Evolutionary conservation across 2,329 filamentous ascomycete genomes (phyloP).

Genomic region (Aureobasidium mangrovei): DNA sequence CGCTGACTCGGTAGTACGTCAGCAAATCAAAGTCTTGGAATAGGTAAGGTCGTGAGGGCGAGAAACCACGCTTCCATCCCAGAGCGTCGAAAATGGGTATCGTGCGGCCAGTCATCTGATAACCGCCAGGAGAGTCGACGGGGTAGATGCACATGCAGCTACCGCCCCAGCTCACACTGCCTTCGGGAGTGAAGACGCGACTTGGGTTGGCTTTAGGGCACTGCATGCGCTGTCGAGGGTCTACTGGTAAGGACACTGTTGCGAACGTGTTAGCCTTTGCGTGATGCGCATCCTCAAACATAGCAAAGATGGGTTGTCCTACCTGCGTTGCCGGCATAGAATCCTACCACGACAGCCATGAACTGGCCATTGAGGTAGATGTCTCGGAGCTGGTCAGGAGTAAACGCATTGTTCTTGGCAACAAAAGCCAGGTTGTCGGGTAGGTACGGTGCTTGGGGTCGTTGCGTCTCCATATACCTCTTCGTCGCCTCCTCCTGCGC

Average conservation of each 20-base stretch:
- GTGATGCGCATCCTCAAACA: too few species aligned
- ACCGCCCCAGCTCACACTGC: conserved; percentile 48
- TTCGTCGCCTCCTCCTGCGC: conserved; percentile 44
- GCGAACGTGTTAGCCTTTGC: too few species aligned
- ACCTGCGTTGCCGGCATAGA: conserved; percentile 38
- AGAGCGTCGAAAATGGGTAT: conserved; percentile 47
- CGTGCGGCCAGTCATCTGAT: conserved; percentile 44
- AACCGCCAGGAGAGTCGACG: conserved; percentile 49
- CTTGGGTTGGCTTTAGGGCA: conserved; percentile 50
- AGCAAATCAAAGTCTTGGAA: conserved; percentile 51
- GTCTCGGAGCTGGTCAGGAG: conserved; percentile 39
- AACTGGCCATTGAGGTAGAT: conserved; percentile 44
- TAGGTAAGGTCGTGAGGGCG: conserved; percentile 41
- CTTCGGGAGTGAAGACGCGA: conserved; percentile 48
- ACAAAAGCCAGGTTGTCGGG: conserved; percentile 54
- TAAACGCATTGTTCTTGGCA: conserved; percentile 47
- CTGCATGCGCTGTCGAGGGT: conserved; percentile 44
- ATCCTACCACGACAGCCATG: conserved; percentile 47
- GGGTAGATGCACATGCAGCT: conserved; percentile 47
- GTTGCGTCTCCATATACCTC: conserved; percentile 54
- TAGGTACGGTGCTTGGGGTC: conserved; percentile 52
- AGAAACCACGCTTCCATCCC: conserved; percentile 44
- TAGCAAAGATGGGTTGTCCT: too few species aligned
- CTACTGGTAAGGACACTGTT: conserved; percentile 44
- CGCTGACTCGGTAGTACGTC: conserved; percentile 45